These are phyloP conservation scores for Tricharina praecox DNA, from an alignment of 495 filamentous ascomycete species.

Conservation along the genomic window DNA sequence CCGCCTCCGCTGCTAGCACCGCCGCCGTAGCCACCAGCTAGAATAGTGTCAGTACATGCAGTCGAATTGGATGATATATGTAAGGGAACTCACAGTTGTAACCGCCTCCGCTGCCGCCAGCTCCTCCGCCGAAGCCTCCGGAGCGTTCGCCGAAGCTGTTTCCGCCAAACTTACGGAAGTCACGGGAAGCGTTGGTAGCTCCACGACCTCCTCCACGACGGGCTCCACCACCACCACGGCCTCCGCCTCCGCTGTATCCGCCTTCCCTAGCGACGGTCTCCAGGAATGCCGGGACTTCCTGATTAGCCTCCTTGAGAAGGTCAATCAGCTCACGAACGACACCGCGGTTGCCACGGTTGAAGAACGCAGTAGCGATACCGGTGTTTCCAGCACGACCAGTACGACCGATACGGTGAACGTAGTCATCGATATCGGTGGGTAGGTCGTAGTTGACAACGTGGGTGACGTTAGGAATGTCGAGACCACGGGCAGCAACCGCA, in stretches of 20 bases:
- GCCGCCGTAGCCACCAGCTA: conserved; percentile 15
- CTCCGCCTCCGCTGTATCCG: conserved; percentile 51
- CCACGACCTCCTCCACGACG: conserved; percentile 37
- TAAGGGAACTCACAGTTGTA: conserved; percentile 16
- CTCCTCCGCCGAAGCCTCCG: conserved; percentile 34
- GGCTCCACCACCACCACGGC: conserved; percentile 49
- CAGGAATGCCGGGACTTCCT: conserved; percentile 70
- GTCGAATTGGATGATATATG: conserved; percentile 15
- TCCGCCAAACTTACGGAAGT: conserved; percentile 68
- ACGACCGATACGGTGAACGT: conserved; percentile 84
- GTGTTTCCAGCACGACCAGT: conserved; percentile 85
- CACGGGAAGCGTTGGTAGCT: conserved; percentile 55
- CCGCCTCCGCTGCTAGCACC: conserved; percentile 18
- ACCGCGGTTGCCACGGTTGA: conserved; percentile 52
- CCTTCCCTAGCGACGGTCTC: conserved; percentile 31
- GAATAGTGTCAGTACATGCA: conserved; percentile 29
- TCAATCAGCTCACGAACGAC: conserved; percentile 56
- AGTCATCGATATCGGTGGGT: conserved; percentile 88
- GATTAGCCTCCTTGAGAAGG: conserved; percentile 59
- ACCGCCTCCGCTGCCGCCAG: conserved; percentile 34
- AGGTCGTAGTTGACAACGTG: conserved; percentile 91
- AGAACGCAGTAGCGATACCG: conserved; percentile 80
- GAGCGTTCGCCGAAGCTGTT: conserved; percentile 38
- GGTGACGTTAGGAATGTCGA: conserved; percentile 71
- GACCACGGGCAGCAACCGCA: conserved; percentile 70